A percentile compares a stretch with the other conserved stretches of the same genome.
These are phyloP conservation scores for Penicillium crystallinum DNA, from an alignment of 495 filamentous ascomycete species.

Conservation along the genomic window DNA sequence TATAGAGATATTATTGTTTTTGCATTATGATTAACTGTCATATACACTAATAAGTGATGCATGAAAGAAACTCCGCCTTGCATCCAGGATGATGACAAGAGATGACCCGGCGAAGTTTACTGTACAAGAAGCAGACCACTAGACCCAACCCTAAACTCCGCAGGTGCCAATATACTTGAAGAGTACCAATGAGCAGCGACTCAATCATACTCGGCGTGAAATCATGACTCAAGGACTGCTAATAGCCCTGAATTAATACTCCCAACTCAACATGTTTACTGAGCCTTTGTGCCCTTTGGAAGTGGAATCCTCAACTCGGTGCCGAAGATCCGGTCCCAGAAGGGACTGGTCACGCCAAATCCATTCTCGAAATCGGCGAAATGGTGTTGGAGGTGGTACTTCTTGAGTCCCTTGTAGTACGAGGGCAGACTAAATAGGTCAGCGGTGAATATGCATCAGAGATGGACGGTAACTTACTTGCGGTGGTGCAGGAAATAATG, in stretches of 20 bases:
- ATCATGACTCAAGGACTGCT: constrained; percentile 19
- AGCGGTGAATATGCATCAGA: constrained; percentile 1
- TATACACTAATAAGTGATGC: constrained; percentile 28
- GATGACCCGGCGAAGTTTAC: constrained; percentile 3
- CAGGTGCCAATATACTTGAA: constrained; percentile 9
- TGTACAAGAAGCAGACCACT: constrained; percentile 17
- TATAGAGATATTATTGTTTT: not conserved
- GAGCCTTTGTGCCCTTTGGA: constrained; percentile 51
- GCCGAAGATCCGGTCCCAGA: constrained; percentile 92
- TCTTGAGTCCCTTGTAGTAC: constrained; percentile 88
- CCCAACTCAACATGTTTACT: constrained; percentile 32
- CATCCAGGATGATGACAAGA: not conserved
- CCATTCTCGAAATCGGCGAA: constrained; percentile 95
- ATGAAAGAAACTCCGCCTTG: not conserved
- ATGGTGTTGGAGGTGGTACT: constrained; percentile 94
- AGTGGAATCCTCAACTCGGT: constrained; percentile 61
- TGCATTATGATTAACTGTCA: constrained; percentile 37
- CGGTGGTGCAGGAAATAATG: constrained; percentile 99
- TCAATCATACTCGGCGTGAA: constrained; percentile 14
- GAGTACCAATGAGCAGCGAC: not conserved
- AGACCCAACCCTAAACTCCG: constrained; percentile 18
- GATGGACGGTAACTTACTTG: constrained; percentile 51
- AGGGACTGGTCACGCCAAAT: constrained; percentile 96
- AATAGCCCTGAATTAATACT: not conserved
- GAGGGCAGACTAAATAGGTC: constrained; percentile 57